Evolutionary conservation across 1,139 yeast species (phyloP).

Genomic region (Blastobotrys buckinghamii): DNA sequence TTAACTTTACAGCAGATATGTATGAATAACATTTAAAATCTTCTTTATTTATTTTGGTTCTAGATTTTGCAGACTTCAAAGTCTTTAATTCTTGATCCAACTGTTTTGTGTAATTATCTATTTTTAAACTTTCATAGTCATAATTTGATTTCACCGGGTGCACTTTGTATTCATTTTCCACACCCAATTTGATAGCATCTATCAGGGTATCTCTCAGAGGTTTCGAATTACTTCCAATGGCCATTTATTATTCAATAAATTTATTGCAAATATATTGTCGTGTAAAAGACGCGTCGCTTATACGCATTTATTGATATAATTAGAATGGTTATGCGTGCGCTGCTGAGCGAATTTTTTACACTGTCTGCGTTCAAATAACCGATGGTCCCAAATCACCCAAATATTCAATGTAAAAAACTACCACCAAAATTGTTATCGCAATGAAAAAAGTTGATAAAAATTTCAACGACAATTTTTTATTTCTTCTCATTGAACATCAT

Average conservation of each 20-base stretch:
- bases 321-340: too few relatives aligned
- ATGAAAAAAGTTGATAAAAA: too few relatives aligned
- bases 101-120: conserved; percentile 1
- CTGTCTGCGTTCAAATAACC: too few relatives aligned
- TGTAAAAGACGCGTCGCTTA: too few relatives aligned
- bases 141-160: conserved; percentile 6
- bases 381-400: too few relatives aligned
- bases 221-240: not conserved
- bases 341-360: too few relatives aligned
- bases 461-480: not conserved
- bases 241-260: not conserved
- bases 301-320: too few relatives aligned
- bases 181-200: not conserved
- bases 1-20: conserved; percentile 14
- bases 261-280: too few relatives aligned
- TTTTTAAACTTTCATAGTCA: conserved; percentile 3
- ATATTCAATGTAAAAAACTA: too few relatives aligned
- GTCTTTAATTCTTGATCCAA: conserved; percentile 9
- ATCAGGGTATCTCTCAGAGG: not conserved
- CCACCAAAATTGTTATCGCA: too few relatives aligned
- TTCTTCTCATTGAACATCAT: too few relatives aligned
- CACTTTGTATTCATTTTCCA: not conserved
- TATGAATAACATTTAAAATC: conserved; percentile 15
- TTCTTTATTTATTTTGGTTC: not conserved
- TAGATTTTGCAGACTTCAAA: not conserved